Conservation (phyloP, 345 rosid species). For the Atalantia buxifolia region DNA sequence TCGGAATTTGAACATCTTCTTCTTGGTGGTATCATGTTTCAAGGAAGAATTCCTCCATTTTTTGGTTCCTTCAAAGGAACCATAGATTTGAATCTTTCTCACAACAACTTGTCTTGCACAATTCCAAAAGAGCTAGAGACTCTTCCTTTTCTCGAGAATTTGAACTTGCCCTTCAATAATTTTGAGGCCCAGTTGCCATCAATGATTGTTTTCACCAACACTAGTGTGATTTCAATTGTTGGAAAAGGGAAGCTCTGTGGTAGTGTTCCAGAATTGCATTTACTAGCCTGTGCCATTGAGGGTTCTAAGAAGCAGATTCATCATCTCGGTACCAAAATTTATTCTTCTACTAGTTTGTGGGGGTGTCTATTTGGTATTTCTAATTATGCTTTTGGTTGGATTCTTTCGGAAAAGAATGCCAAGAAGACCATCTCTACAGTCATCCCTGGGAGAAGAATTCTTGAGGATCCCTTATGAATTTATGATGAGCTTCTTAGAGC, state of each 20-base stretch:
- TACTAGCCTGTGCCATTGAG: constrained; percentile 1
- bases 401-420: neutral
- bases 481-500: constrained; percentile 6
- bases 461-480: constrained; percentile 13
- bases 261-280: neutral
- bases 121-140: constrained; percentile 12
- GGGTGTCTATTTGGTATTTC: neutral
- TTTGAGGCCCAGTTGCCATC: constrained; percentile 17
- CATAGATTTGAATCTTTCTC: constrained; percentile 15
- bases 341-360: neutral
- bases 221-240: neutral
- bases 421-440: neutral
- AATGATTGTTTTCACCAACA: constrained; percentile 17
- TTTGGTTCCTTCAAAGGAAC: constrained; percentile 17
- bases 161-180: constrained; percentile 22
- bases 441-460: neutral
- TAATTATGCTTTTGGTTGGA: neutral
- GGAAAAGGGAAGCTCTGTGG: constrained; percentile 19
- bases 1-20: constrained; percentile 2
- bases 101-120: constrained; percentile 16
- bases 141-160: neutral
- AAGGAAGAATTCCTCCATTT: constrained; percentile 14
- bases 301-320: neutral
- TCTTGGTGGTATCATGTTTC: constrained; percentile 4
- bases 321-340: neutral